Base-by-base conservation (phyloP, 1,284 basidiomycete genomes). In the Nidula niveotomentosa region DNA sequence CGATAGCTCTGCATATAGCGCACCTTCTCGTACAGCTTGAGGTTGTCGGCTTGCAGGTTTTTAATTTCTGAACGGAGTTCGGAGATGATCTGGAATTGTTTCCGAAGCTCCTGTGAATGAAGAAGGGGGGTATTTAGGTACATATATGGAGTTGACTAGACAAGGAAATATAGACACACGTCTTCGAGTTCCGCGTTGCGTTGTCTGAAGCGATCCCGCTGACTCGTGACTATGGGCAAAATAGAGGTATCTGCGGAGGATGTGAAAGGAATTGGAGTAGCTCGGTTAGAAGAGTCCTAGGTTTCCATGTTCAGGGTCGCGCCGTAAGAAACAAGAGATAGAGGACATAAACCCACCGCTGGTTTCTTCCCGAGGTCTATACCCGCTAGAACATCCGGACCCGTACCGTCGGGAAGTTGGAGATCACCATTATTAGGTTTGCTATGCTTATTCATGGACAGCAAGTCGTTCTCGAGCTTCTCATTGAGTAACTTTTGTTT, bases 111-210 rank as follows among this genome's bases (percentile, higher is more conserved):
- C 88, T 94, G 61, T 34, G 43, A 43, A 23, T 57, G 53, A 49
- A 48, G 43, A 37, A 23, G 46, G 34, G 36, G 35, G 36, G 52
- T 39, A 52, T 17, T 37, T 18, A 50, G 34, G 36, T 45, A 49
- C 44, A 35, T 30, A 23, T 23, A 23, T 23, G n/a, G n/a, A 23
- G 23, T 23, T 23, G 23, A 12, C n/a, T 51, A 23, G 39, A 44
- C 53, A 36, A 8, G 46, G 35, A 56, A 36, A 37, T 12, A 34
- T 12, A n/a, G 8, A 60, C 76, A 37, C 50, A 90, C 92, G 76
- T 98, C 95, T 74, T 99, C 96, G 8, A 99, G 83, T 69, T 99
- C 96, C 15, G 93, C 91, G 67, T 98, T 98, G 13, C 96, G 85
- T 67, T 94, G 91, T 51, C 96, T 83, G 83, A 98, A 98, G 5